Evolutionary conservation across 805 yeast species (phyloP), one percentile per base, ranked within the genome.

Genomic region (Cyberlindnera petersonii): DNA sequence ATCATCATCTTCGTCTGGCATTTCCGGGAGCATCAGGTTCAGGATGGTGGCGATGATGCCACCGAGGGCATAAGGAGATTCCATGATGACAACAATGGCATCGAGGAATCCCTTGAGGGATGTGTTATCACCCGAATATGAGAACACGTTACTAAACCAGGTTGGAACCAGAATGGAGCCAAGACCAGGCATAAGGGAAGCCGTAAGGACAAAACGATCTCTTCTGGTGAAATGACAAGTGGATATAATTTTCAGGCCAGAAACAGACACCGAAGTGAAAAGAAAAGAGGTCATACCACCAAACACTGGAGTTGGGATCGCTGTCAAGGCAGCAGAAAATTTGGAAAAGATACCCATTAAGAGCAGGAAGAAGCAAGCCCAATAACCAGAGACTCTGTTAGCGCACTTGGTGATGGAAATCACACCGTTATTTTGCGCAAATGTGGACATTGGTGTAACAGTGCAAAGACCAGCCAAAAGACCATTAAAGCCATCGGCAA

Each of bases 381-480:
- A 82, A 60, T 77, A 79, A 24, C 93, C 97, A 18, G 76, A 85
- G 33, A 73, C 69, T 65, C 94, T 75, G 53, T 86, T 79, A 32
- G 96, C 96, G 65, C 95, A 86, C 59, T 85, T 86, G 34, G 96
- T 88, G 59, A 89, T 72, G 17, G 95, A 80, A 49, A 88, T 86
- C 43, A 88, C 96, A 69, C 96, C 96, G 59, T 88, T 88, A 64
- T 88, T 88, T 64, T 88, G 96, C 8, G 96, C 96, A 67, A 88
- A 88, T 0, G 93, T 83, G 13, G 94, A 80, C 79, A 87, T 72
- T 41, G 96, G 96, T 11, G 95, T 83, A 43, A 84, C 68, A 15
- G 95, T 87, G 73, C 80, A 75, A 32, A 87, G 68, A 20, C 88
- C 88, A 13, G 94, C 83, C 6, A 87, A 46, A 16, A 83, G 56